Percentiles rank a stretch among this genome's conserved stretches.
These are phyloP conservation scores for Escovopsis sp. DNA, from an alignment of 2,329 filamentous ascomycete genomes.

Conservation along the genomic window DNA sequence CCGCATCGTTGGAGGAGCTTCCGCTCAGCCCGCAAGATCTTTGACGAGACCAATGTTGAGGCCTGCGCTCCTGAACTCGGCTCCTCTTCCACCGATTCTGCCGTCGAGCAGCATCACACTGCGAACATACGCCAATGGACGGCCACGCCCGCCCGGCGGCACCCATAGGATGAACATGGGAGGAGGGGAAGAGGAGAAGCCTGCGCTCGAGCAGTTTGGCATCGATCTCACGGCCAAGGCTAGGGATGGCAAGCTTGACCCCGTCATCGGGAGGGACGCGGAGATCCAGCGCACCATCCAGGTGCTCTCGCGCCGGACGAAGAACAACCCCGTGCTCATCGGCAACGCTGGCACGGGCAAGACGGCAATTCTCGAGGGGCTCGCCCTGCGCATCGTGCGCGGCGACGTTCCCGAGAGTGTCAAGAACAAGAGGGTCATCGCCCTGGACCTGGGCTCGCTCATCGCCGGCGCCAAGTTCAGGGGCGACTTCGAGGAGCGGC, in stretches of 20 bases:
- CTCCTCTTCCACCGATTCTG: conserved; percentile 21
- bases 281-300: conserved; percentile 86
- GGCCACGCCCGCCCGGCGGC: conserved; percentile 77
- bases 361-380: conserved; percentile 80
- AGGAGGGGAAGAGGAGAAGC: conserved; percentile 53
- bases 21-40: conserved; percentile 16
- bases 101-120: conserved; percentile 14
- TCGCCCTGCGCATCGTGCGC: conserved; percentile 77
- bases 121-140: conserved; percentile 51
- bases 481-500: conserved; percentile 87
- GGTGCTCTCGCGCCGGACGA: conserved; percentile 83
- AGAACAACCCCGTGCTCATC: conserved; percentile 97
- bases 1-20: conserved; percentile 20
- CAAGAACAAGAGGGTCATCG: conserved; percentile 83
- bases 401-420: conserved; percentile 93
- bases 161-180: conserved; percentile 90
- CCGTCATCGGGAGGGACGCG: conserved; percentile 90
- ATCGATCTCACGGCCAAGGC: conserved; percentile 79
- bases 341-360: conserved; percentile 97
- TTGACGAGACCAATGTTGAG: conserved; percentile 10
- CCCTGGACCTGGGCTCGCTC: conserved; percentile 76
- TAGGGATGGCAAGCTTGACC: conserved; percentile 80
- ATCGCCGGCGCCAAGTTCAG: conserved; percentile 94
- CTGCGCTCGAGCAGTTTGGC: conserved; percentile 81
- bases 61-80: conserved; percentile 2